A percentile compares a stretch with the other conserved stretches of the same genome.
phyloP scores from a whole-genome alignment of 306 rosid genomes.

The Betula pendula region DNA sequence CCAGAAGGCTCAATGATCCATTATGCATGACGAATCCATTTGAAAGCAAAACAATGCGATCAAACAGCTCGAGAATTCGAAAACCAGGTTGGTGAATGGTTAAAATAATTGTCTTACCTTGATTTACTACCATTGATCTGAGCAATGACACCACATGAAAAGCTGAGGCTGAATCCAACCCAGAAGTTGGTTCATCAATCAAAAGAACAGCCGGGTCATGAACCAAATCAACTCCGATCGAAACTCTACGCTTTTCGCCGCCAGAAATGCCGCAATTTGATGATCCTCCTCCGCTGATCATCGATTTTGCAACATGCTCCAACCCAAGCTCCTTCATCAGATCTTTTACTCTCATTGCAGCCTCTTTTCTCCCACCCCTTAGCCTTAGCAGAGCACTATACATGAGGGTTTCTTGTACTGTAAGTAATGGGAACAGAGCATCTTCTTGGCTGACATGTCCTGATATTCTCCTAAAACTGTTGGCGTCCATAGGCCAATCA shows the following conservation, averaged over 20 bases:
- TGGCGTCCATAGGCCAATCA: slow-evolving; percentile 49
- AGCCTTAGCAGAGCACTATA: slow-evolving; percentile 85
- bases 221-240: slow-evolving; percentile 89
- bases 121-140: slow-evolving; percentile 63
- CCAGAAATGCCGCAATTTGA: slow-evolving; percentile 68
- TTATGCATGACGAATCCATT: slow-evolving; percentile 73
- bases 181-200: slow-evolving; percentile 97
- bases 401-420: slow-evolving; percentile 87
- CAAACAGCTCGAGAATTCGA: slow-evolving; percentile 72
- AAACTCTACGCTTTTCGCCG: slow-evolving; percentile 90
- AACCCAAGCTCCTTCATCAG: slow-evolving; percentile 82
- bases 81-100: slow-evolving; percentile 96
- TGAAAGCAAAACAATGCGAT: slow-evolving; percentile 66
- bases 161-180: slow-evolving; percentile 96
- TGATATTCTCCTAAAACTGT: slow-evolving; percentile 53
- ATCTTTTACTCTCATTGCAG: slow-evolving; percentile 57
- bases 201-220: slow-evolving; percentile 86
- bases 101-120: slow-evolving; percentile 76
- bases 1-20: slow-evolving; percentile 72
- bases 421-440: slow-evolving; percentile 76
- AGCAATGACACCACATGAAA: slow-evolving; percentile 76
- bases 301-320: slow-evolving; percentile 71
- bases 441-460: slow-evolving; percentile 90
- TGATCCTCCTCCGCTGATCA: slow-evolving; percentile 74
- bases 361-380: slow-evolving; percentile 50